Conservation (phyloP, 805 yeast genomes). For the Yamadazyma nakazawae region DNA sequence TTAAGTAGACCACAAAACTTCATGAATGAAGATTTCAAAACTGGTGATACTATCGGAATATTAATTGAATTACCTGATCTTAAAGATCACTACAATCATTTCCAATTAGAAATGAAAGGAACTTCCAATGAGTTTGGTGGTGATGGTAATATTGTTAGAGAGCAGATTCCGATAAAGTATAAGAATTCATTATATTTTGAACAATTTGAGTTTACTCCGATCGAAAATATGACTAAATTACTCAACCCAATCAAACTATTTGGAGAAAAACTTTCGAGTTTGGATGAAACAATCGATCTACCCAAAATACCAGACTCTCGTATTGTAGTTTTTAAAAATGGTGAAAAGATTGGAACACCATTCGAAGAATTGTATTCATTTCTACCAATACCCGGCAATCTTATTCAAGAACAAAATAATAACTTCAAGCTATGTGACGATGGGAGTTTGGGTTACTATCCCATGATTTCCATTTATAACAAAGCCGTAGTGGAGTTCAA, state of each 20-base stretch:
- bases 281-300: conserved; percentile 16
- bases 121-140: conserved; percentile 15
- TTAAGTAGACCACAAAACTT: conserved; percentile 59
- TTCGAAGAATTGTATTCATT: conserved; percentile 70
- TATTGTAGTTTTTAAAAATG: conserved; percentile 74
- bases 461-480: conserved; percentile 78
- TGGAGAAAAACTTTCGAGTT: conserved; percentile 54
- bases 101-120: conserved; percentile 17
- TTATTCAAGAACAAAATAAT: conserved; percentile 42
- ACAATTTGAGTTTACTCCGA: conserved; percentile 71
- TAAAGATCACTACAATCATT: conserved; percentile 41
- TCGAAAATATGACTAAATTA: conserved; percentile 69
- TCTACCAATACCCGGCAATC: conserved; percentile 60
- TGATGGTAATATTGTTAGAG: conserved; percentile 57
- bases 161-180: conserved; percentile 83
- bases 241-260: conserved; percentile 68
- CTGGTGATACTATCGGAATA: conserved; percentile 85
- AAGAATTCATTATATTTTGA: conserved; percentile 78
- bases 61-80: conserved; percentile 64
- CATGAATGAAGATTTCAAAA: conserved; percentile 51
- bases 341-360: conserved; percentile 59
- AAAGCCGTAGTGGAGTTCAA: conserved; percentile 74
- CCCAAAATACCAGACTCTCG: conserved; percentile 56
- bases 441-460: conserved; percentile 86
- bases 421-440: conserved; percentile 58